Conservation (phyloP, 192 early-diverging fungal species). For the Allomyces macrogynus region DNA sequence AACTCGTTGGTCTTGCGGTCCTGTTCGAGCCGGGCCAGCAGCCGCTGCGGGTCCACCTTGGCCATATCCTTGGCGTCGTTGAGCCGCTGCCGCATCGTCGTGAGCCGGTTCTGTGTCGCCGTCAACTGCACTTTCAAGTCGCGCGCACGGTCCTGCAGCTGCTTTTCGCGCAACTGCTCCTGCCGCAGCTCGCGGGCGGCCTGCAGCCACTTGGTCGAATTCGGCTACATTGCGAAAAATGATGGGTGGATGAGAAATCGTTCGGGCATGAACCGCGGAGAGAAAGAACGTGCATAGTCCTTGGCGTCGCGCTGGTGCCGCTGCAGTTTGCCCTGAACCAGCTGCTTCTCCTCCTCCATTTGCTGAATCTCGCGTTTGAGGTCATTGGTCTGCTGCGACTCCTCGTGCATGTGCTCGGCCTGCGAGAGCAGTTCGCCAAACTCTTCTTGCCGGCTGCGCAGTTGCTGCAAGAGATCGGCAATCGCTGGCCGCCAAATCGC, state of each 20-base stretch:
- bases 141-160: constrained; percentile 12
- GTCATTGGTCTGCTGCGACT: constrained; percentile 5
- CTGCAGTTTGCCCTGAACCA: constrained; percentile 26
- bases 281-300: constrained; percentile 18
- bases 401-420: not conserved
- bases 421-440: not conserved
- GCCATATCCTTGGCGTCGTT: constrained; percentile 23
- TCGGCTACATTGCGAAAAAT: constrained; percentile 15
- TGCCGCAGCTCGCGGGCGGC: constrained; percentile 29
- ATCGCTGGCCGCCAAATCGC: not conserved
- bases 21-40: constrained; percentile 30
- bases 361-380: constrained; percentile 36
- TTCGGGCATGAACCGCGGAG: not conserved
- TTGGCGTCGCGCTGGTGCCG: constrained; percentile 30
- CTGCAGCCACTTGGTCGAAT: constrained; percentile 33
- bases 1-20: constrained; percentile 38
- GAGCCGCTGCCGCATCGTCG: constrained; percentile 12
- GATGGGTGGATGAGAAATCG: no score
- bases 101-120: constrained; percentile 19
- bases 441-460: not conserved
- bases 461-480: not conserved
- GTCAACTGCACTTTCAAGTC: constrained; percentile 22
- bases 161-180: constrained; percentile 24
- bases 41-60: constrained; percentile 16
- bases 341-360: constrained; percentile 45